Evolutionary conservation across 2,329 filamentous ascomycete genomes (phyloP).

Genomic region (Fusarium musae): DNA sequence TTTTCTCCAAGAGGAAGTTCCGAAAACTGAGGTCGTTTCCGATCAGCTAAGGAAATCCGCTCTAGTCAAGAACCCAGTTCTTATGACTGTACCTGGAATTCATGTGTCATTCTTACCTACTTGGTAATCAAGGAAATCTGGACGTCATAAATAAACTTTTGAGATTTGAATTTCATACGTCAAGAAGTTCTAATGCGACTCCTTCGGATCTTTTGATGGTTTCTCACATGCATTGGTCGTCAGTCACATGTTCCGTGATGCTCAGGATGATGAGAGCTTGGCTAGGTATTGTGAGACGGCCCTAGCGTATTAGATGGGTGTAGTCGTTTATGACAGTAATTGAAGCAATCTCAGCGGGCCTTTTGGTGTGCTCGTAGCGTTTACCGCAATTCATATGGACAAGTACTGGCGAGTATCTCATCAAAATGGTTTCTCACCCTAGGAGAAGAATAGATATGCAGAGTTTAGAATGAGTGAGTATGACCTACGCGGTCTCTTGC

Average conservation of each 20-base stretch:
- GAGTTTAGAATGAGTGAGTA: not conserved
- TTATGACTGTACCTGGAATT: constrained; percentile 5
- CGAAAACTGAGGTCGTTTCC: constrained; percentile 1
- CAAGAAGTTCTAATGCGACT: not conserved
- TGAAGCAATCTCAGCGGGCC: not conserved
- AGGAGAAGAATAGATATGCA: not conserved
- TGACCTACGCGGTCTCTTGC: too few species aligned
- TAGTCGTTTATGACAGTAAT: not conserved
- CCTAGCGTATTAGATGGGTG: not conserved
- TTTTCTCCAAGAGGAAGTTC: constrained; percentile 22
- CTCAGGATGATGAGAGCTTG: not conserved
- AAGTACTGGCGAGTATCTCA: not conserved
- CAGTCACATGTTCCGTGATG: constrained; percentile 13
- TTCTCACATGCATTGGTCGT: not conserved
- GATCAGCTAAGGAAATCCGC: not conserved
- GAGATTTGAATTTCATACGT: not conserved
- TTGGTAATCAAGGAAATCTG: not conserved
- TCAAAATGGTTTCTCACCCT: not conserved
- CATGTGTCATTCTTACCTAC: constrained; percentile 24
- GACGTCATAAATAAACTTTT: not conserved
- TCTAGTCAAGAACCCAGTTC: not conserved
- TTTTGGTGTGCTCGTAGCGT: not conserved
- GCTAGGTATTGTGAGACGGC: not conserved
- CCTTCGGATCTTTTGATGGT: not conserved
- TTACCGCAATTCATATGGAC: not conserved